Percentiles rank a stretch among this genome's conserved stretches.
Evolutionary conservation across 352 stramenopile genomes (phyloP).

Genomic region (Pythium dissimile): DNA sequence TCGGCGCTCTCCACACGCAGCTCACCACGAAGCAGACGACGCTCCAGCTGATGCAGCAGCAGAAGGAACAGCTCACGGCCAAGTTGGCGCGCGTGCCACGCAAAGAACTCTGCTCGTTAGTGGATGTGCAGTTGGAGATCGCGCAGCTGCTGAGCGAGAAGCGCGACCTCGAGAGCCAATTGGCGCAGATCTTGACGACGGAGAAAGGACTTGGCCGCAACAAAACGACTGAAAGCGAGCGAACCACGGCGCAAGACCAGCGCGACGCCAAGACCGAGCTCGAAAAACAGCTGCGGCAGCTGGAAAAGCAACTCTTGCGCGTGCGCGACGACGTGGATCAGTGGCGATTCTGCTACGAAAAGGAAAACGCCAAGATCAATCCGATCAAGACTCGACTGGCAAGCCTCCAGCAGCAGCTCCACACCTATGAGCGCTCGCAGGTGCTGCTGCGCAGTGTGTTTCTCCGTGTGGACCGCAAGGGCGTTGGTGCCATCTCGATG

Average conservation of each 20-base stretch:
- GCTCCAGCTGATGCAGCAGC: constrained; percentile 12
- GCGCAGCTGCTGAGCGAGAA: constrained; percentile 44
- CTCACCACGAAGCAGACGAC: constrained; percentile 15
- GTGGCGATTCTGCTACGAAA: constrained; percentile 42
- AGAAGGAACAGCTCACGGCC: constrained; percentile 31
- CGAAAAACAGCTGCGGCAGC: constrained; percentile 39
- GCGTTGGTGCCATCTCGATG: constrained; percentile 7
- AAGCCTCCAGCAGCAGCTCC: constrained; percentile 22
- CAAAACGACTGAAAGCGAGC: not conserved
- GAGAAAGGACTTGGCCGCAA: not conserved
- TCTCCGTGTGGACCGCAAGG: constrained; percentile 21
- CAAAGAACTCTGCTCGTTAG: constrained; percentile 43
- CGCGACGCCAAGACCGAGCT: constrained; percentile 25
- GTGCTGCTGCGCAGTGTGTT: constrained; percentile 35
- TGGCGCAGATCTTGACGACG: not conserved
- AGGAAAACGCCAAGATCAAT: constrained; percentile 38
- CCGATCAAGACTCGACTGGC: constrained; percentile 35
- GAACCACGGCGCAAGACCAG: not conserved
- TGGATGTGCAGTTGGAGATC: constrained; percentile 55
- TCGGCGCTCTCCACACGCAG: constrained; percentile 14
- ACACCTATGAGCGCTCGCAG: constrained; percentile 22
- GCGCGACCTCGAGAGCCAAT: constrained; percentile 31
- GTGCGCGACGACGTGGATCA: constrained; percentile 39
- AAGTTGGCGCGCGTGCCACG: constrained; percentile 33
- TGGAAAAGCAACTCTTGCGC: constrained; percentile 30